Evolutionary conservation across 2,329 filamentous ascomycete species (phyloP).

Genomic region (Xylaria sp.): DNA sequence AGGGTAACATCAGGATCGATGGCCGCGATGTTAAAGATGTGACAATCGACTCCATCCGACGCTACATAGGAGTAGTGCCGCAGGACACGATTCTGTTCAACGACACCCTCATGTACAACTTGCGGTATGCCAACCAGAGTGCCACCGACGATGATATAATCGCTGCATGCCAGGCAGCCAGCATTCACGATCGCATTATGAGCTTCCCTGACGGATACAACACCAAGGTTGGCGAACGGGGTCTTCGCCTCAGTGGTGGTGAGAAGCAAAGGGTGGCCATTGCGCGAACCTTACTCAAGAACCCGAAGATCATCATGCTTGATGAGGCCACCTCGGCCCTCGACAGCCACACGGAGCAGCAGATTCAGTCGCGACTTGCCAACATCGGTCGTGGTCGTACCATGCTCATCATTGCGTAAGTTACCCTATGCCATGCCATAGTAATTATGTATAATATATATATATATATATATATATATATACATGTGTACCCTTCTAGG

Average conservation of each 20-base stretch:
- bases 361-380: slow-evolving; percentile 85
- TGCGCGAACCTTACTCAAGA: slow-evolving; percentile 88
- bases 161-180: slow-evolving; percentile 80
- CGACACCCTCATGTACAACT: slow-evolving; percentile 91
- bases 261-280: slow-evolving; percentile 95
- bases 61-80: slow-evolving; percentile 91
- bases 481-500: background rate
- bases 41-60: slow-evolving; percentile 90
- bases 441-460: no score
- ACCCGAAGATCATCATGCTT: slow-evolving; percentile 87
- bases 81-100: slow-evolving; percentile 97
- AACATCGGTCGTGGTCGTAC: slow-evolving; percentile 84
- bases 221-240: slow-evolving; percentile 89
- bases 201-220: slow-evolving; percentile 85
- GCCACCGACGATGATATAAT: slow-evolving; percentile 82
- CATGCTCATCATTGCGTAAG: slow-evolving; percentile 90
- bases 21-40: slow-evolving; percentile 81
- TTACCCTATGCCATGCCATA: slow-evolving; percentile 30
- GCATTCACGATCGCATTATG: slow-evolving; percentile 90
- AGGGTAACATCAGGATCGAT: slow-evolving; percentile 82
- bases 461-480: no score
- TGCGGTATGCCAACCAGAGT: slow-evolving; percentile 82
- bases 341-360: slow-evolving; percentile 89
- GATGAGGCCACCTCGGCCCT: slow-evolving; percentile 92
- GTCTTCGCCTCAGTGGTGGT: slow-evolving; percentile 82